phyloP scores from a whole-genome alignment of 352 stramenopile species.

The Halophytophthora polymorphica region DNA sequence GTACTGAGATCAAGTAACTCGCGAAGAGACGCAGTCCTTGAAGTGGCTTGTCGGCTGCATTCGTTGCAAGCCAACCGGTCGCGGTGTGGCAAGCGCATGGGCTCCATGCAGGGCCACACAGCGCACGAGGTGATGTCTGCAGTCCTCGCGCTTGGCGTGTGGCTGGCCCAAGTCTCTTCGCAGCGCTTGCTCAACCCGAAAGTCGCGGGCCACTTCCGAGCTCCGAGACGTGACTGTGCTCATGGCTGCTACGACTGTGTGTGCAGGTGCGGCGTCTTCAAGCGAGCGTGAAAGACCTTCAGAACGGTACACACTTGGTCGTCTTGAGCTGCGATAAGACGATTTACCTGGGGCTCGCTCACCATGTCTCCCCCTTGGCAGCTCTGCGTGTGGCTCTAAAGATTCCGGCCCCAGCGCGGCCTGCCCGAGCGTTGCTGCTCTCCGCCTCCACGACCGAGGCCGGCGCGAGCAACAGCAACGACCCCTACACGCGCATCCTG shows the following conservation, averaged over 20 bases:
- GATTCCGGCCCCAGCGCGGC: constrained; percentile 9
- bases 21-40: too few relatives aligned
- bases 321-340: background rate
- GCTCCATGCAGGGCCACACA: background rate
- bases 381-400: constrained; percentile 22
- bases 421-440: constrained; percentile 1
- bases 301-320: constrained; percentile 19
- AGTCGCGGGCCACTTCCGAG: background rate
- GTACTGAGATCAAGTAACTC: too few relatives aligned
- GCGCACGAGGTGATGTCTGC: background rate
- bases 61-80: too few relatives aligned
- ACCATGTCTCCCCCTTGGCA: background rate
- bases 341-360: background rate
- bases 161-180: background rate
- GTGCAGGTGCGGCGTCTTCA: constrained; percentile 29
- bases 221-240: too few relatives aligned
- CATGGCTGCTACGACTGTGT: background rate
- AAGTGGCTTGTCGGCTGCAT: too few relatives aligned
- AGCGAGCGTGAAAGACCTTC: constrained; percentile 34
- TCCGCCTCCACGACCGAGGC: background rate
- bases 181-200: background rate
- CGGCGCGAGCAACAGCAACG: constrained; percentile 9
- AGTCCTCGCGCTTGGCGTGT: background rate
- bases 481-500: constrained; percentile 36
- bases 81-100: background rate